Conservation (phyloP, 148 eudicot genomes). For the Linanthus parryae region DNA sequence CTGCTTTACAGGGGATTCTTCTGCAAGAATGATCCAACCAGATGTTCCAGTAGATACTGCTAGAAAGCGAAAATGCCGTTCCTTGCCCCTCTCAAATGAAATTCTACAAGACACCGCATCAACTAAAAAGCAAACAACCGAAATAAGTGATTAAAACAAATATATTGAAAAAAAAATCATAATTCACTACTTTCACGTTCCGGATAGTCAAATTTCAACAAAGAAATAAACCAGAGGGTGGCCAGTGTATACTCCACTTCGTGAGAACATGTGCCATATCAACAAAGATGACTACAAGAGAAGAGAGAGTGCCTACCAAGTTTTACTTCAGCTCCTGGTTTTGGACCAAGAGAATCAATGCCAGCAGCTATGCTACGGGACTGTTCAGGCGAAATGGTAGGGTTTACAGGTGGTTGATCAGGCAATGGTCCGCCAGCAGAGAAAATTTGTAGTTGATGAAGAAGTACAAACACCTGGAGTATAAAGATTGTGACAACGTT, state of each 20-base stretch:
- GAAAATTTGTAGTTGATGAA: slow-evolving; percentile 74
- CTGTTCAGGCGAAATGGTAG: slow-evolving; percentile 38
- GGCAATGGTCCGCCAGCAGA: slow-evolving; percentile 68
- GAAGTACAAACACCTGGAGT: slow-evolving; percentile 76
- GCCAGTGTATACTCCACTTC: too few species aligned
- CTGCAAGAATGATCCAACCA: slow-evolving; percentile 91
- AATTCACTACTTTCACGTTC: background rate
- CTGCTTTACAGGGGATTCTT: slow-evolving; percentile 59
- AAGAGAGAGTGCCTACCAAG: slow-evolving; percentile 50
- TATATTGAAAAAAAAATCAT: too few species aligned
- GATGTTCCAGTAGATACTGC: slow-evolving; percentile 63
- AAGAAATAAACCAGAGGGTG: too few species aligned
- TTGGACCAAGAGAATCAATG: slow-evolving; percentile 46
- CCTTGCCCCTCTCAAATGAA: slow-evolving; percentile 96
- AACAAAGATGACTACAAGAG: background rate
- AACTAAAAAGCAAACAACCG: slow-evolving; percentile 34
- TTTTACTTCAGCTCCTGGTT: slow-evolving; percentile 60
- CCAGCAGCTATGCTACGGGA: slow-evolving; percentile 57
- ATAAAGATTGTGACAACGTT: background rate
- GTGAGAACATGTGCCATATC: too few species aligned
- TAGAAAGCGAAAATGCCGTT: slow-evolving; percentile 75
- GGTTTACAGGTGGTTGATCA: slow-evolving; percentile 57
- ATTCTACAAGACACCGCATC: slow-evolving; percentile 97
- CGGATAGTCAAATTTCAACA: too few species aligned
- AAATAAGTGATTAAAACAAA: background rate